Evolutionary conservation across 805 yeast genomes (phyloP).

Genomic region (Priceomyces fermenticarens): DNA sequence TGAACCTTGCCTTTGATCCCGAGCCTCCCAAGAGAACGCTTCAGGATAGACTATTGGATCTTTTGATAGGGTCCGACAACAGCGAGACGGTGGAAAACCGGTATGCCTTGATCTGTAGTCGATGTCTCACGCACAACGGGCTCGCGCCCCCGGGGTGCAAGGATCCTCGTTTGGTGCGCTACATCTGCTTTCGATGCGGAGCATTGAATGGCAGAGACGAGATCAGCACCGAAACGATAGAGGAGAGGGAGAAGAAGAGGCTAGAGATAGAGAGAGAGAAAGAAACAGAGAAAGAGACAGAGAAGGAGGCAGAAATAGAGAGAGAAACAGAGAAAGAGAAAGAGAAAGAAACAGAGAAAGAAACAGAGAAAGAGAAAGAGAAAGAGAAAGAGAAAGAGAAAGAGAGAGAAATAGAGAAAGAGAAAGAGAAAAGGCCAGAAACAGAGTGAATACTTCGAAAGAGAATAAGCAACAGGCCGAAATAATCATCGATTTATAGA

Average conservation of each 20-base stretch:
- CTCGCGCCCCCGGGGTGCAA: conserved; percentile 68
- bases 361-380: no score
- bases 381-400: no score
- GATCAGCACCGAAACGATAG: conserved; percentile 2
- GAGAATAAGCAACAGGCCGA: no score
- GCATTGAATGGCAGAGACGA: conserved; percentile 25
- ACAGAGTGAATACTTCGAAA: no score
- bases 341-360: background rate
- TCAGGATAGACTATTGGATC: conserved; percentile 37
- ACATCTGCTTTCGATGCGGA: conserved; percentile 68
- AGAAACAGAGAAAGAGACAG: conserved; percentile 1
- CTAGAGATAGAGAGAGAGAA: background rate
- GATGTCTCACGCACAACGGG: conserved; percentile 74
- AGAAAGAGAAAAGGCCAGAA: no score
- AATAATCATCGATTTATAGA: no score
- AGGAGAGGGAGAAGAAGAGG: conserved; percentile 1
- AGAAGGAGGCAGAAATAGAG: background rate
- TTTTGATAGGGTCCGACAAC: conserved; percentile 50
- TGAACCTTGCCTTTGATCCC: conserved; percentile 6
- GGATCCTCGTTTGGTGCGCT: conserved; percentile 48
- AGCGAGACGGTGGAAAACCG: conserved; percentile 61
- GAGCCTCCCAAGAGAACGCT: conserved; percentile 16
- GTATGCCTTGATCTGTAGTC: conserved; percentile 67
- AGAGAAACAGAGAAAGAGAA: background rate
- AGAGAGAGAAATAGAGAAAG: no score